Evolutionary conservation across 2,329 filamentous ascomycete genomes (phyloP), one percentile per base, ranked within the genome.

Genomic region (Ustulina deusta): DNA sequence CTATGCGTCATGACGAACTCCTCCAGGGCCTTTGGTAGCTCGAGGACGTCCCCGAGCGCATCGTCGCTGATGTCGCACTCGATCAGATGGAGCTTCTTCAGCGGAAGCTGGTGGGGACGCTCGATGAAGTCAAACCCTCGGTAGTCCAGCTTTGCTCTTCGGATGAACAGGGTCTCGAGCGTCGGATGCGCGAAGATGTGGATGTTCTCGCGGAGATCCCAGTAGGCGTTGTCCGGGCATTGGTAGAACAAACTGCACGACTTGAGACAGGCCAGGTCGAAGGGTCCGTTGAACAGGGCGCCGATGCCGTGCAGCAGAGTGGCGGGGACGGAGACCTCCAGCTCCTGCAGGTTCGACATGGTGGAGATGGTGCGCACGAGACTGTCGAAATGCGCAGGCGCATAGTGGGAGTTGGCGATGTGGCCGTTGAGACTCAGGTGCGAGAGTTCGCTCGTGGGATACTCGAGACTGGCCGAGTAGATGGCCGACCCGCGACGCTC

Each of bases 31-130:
- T 81, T 79, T 3, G 83, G 83, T 34, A 84, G 82, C 67, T 83
- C 79, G 48, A 82, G 77, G 34, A 82, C 74, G 63, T 82, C 80
- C 20, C 77, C 74, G 7, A 82, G 77, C 1, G 78, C 79, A 60
- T 82, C 80, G 61, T 81, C 83, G 70, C 83, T 84, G 65, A 85
- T 83, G 70, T 85, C 83, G 76, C 83, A 85, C 72, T 85, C 83
- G 63, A 85, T 78, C 29, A 85, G 77, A 63, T 82, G 80, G 52
- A 85, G 75, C 25, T 75, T 79, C 69, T 78, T 79, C 22, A 85
- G 74, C 0, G 79, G 79, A 2, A 84, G 85, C 65, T 83, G 78
- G 71, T 84, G 81, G 0, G 83, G 83, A 1, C 81, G 81, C 74
- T 85, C 83, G 10, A 84, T 80, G 20, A 79, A 76, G 65, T 85